Percentiles rank a stretch among this genome's conserved stretches.
phyloP scores from a whole-genome alignment of 768 basidiomycete species.

The Russula brevipes region DNA sequence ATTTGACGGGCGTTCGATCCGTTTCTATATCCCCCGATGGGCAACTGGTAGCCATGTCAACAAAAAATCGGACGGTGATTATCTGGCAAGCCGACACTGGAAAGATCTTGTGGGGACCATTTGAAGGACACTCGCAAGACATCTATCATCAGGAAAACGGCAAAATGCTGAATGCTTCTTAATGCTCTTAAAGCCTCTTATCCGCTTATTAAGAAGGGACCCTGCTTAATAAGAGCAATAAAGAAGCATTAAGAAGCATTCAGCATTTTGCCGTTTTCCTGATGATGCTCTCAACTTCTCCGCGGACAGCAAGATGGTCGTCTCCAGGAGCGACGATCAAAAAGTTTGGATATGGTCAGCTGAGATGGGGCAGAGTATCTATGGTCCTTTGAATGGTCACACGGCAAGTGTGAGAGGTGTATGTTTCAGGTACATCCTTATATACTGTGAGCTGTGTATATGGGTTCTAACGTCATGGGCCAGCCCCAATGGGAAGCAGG shows the following conservation, averaged over 20 bases:
- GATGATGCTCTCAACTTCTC: slow-evolving; percentile 22
- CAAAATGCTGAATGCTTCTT: too few species aligned
- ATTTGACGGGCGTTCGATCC: slow-evolving; percentile 11
- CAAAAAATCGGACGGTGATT: not conserved
- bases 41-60: slow-evolving; percentile 10
- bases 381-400: slow-evolving; percentile 19
- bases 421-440: slow-evolving; percentile 13
- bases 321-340: slow-evolving; percentile 20
- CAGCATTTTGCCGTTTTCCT: too few species aligned
- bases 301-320: slow-evolving; percentile 19
- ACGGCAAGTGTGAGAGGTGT: not conserved
- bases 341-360: slow-evolving; percentile 18
- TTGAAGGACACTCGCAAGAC: slow-evolving; percentile 19
- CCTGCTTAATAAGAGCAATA: too few species aligned
- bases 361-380: slow-evolving; percentile 10
- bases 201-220: too few species aligned
- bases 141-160: too few species aligned
- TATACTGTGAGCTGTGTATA: not conserved
- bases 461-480: not conserved
- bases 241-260: too few species aligned
- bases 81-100: slow-evolving; percentile 23
- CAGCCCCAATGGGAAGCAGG: slow-evolving; percentile 20
- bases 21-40: slow-evolving; percentile 19
- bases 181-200: too few species aligned
- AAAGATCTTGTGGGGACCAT: slow-evolving; percentile 12